Evolutionary conservation across 306 rosid genomes (phyloP), one percentile per base, ranked within the genome.

Genomic region (Glycine latifolia): DNA sequence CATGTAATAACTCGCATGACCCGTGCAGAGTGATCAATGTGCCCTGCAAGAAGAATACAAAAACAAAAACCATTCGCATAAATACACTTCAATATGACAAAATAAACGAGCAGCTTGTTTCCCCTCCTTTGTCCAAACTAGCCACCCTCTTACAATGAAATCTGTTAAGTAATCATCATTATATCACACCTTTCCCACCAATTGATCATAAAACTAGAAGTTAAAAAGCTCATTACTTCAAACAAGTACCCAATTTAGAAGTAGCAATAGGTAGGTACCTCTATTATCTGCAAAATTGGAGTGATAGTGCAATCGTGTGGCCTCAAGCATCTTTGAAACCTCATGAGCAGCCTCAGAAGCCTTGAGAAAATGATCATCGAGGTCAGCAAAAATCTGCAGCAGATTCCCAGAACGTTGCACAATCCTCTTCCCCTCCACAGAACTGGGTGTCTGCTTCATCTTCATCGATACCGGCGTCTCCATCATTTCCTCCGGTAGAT

Each of bases 221-320:
- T 44, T 58, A 50, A 69, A 60, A 60, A 11, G 4, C 48, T 71
- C 59, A 67, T 26, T 1, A 16, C 58, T 46, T 72, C 39, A 67
- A 67, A n/a, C 68, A 49, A 67, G 37, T 16, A 80, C 68, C 7
- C 55, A 15, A 58, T 50, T 72, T 37, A 20, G 7, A 0, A 46
- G 41, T 26, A 50, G 47, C 47, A 39, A 6, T 3, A 13, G 31
- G 31, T 1, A 4, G n/a, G 2, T 83, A 93, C 99, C 99, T 80
- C 96, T 91, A 85, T 93, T 96, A 83, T 93, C 98, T 7, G 99
- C 99, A 66, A 92, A 96, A 84, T 96, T 96, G 26, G 99, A 96
- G 89, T 96, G 99, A 88, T 93, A 96, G 71, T 96, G 97, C 48
- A 96, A 86, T 56, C 94, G 76, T 1, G 98, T 93, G 0, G 99